Conservation (phyloP, 202 grass and related monocot genomes). For the Brachypodium distachyon region DNA sequence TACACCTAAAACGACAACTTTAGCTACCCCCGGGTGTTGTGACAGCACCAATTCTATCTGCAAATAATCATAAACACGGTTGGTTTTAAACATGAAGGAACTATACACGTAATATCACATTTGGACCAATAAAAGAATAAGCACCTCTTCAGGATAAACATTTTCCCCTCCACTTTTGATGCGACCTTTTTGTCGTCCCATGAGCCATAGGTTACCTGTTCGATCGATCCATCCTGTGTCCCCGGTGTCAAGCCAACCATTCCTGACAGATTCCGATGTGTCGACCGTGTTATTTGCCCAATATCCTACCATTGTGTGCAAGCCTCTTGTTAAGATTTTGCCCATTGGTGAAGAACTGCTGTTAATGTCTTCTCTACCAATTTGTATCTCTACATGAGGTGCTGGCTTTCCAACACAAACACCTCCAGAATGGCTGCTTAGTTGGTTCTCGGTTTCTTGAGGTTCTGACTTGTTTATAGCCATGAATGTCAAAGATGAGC, state of each 20-base stretch:
- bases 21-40: constrained; percentile 54
- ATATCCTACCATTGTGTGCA: constrained; percentile 86
- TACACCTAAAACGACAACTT: constrained; percentile 53
- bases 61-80: not conserved
- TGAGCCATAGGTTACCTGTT: constrained; percentile 56
- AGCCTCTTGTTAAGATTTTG: constrained; percentile 74
- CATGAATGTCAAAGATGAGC: constrained; percentile 86
- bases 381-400: constrained; percentile 59
- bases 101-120: not conserved
- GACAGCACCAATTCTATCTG: constrained; percentile 60
- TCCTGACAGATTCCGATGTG: constrained; percentile 2
- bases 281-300: constrained; percentile 32
- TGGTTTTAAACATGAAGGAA: not conserved
- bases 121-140: not conserved
- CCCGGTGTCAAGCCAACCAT: constrained; percentile 76
- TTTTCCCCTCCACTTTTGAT: constrained; percentile 92
- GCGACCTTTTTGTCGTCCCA: constrained; percentile 62
- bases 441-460: not conserved
- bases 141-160: constrained; percentile 91
- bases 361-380: not conserved
- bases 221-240: constrained; percentile 74
- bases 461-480: constrained; percentile 25
- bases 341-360: constrained; percentile 24
- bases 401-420: constrained; percentile 67
- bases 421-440: constrained; percentile 14